Evolutionary conservation across 23 red algal species (phyloP), one percentile per base, ranked within the genome.

Genomic region (Cyanidiococcus yangmingshanensis): DNA sequence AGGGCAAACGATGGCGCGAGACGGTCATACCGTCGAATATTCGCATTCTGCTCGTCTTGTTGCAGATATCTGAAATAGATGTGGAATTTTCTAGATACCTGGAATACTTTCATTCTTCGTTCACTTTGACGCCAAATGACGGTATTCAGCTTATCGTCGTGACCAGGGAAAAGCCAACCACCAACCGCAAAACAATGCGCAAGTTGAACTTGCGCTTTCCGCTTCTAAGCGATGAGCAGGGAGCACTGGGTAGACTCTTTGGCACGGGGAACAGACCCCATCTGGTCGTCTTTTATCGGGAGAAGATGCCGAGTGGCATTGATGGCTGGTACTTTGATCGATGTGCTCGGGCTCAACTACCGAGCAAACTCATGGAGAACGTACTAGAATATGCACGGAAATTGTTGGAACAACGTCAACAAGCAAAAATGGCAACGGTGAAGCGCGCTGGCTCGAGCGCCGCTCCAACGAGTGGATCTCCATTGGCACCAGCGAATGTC

Each of bases 191-290:
- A 35, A 32, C 21, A 7, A 35, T 71, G 63, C 63, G 63, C 63
- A 25, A 71, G n/a, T 12, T 35, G n/a, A 35, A 35, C 32, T 71
- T 71, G 7, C 63, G 63, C 63, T 71, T 71, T 71, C n/a, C 63
- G 63, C 63, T 71, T 25, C 27, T 71, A 7, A 71, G 63, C 63
- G 63, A 71, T 71, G 63, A 71, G 63, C 63, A 71, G n/a, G n/a
- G 63, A 3, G n/a, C n/a, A 35, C 32, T 71, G 3, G 63, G n/a
- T 35, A 30, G 16, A 29, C 63, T 25, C 7, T 71, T 32, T 35
- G 21, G 63, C 3, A 35, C 21, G 7, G 32, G 32, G 7, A 71
- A 25, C 27, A 25, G 32, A 12, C n/a, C 32, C n/a, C 63, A 71
- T 71, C 3, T 71, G 63, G 7, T 71, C 16, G 27, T 71, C 7